Evolutionary conservation across 192 early-diverging fungal species (phyloP), one percentile per base, ranked within the genome.

Genomic region (Gaertneriomyces sp.): DNA sequence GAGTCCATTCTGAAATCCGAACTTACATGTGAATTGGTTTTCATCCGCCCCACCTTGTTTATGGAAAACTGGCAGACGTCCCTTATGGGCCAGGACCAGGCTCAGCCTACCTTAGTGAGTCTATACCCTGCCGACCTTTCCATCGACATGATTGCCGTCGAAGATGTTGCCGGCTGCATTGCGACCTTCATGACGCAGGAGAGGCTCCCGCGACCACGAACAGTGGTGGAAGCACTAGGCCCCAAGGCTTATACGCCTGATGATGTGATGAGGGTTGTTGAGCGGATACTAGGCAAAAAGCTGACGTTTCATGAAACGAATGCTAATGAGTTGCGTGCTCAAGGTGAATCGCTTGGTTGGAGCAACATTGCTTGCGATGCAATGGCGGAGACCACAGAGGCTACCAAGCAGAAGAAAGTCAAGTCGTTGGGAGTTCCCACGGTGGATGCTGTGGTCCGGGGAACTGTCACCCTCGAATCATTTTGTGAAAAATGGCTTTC

Each of bases 391-490:
- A 56, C 54, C 16, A 5, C 16, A 12, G 39, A 56, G 54, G 39
- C 39, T 14, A 14, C 39, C 20, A 39, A 39, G 12, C 12, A 38
- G 17, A 56, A 39, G 38, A 38, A 39, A 39, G 3, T 12, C 17
- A 25, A 14, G 19, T 56, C 38, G 33, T 56, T 56, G 54, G 39
- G 4, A 39, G 12, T 25, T 14, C 38, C 54, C 39, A 33, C 16
- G 19, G 16, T 56, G 54, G 47, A 49, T 49, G 47, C 11, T 49
- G 47, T 49, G 47, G 47, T 56, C 39, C 17, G 12, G 16, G 54
- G 54, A 39, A 56, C 14, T 38, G 39, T 14, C 4, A 33, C 54
- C 38, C 4, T 56, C 14, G 38, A 4, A 14, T 16, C 17, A 38
- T 56, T 56, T 38, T 56, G 54, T 51, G 2, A 33, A 33, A 0